phyloP scores from a whole-genome alignment of 352 stramenopile species.

The Globisporangium canariense region DNA sequence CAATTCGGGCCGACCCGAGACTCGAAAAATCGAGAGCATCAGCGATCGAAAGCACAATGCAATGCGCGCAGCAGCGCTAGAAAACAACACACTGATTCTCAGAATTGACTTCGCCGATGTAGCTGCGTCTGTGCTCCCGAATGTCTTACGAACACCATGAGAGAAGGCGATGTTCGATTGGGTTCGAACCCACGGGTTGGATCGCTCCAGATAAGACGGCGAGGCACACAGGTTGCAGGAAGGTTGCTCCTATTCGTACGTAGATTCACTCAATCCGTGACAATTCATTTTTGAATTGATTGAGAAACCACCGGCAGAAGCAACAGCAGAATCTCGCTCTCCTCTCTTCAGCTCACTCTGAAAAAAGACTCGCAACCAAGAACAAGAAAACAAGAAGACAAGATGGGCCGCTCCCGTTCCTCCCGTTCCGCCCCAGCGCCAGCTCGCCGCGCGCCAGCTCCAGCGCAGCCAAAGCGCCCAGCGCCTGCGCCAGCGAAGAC shows the following conservation, averaged over 20 bases:
- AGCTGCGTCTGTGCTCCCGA: not conserved
- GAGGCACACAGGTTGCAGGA: not conserved
- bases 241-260: not conserved
- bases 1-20: no score
- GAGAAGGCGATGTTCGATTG: not conserved
- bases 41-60: no score
- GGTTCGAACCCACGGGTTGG: conserved; percentile 16
- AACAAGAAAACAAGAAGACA: conserved; percentile 17
- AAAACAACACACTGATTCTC: no score
- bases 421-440: conserved; percentile 48
- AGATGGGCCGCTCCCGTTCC: conserved; percentile 68
- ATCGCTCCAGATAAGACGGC: not conserved
- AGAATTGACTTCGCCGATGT: no score
- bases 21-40: no score
- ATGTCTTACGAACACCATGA: not conserved
- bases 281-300: conserved; percentile 29
- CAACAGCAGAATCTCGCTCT: not conserved
- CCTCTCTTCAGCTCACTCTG: conserved; percentile 17
- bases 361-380: conserved; percentile 18
- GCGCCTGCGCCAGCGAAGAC: conserved; percentile 49
- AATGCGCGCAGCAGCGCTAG: no score
- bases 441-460: conserved; percentile 35
- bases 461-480: conserved; percentile 24
- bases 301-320: conserved; percentile 25
- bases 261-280: not conserved